These are phyloP conservation scores for rapeseed (Brassica napus) DNA, from an alignment of 345 rosid species.

Conservation along the genomic window DNA sequence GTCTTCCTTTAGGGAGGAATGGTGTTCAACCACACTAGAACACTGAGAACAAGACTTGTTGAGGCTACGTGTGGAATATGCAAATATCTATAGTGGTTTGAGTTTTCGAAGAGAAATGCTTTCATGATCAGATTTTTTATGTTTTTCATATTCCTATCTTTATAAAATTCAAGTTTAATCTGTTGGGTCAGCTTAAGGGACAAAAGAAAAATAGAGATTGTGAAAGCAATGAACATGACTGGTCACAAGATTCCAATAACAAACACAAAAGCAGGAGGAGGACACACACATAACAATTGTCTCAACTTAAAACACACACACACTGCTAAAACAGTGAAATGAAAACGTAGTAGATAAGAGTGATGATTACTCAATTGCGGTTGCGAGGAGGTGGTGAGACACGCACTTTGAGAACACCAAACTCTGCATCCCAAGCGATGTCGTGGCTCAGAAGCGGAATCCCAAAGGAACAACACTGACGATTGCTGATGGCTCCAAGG, in stretches of 20 bases:
- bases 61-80: conserved; percentile 49
- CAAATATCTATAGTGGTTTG: conserved; percentile 43
- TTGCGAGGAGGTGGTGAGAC: neutral
- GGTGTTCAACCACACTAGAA: conserved; percentile 41
- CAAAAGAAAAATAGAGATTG: no score
- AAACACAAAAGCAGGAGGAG: neutral
- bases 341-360: neutral
- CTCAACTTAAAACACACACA: neutral
- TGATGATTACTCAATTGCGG: neutral
- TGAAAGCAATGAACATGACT: no score
- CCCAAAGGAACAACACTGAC: no score
- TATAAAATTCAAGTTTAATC: no score
- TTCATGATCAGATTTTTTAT: neutral
- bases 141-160: no score
- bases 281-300: neutral
- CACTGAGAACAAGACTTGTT: conserved; percentile 51
- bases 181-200: no score
- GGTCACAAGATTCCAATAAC: neutral
- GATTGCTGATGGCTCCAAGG: neutral
- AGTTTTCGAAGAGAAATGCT: conserved; percentile 53
- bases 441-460: neutral
- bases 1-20: conserved; percentile 43
- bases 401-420: neutral
- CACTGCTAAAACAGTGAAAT: neutral
- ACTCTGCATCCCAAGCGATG: neutral